phyloP scores from a whole-genome alignment of 2,329 filamentous ascomycete genomes.

The Tolypocladium amazonense region DNA sequence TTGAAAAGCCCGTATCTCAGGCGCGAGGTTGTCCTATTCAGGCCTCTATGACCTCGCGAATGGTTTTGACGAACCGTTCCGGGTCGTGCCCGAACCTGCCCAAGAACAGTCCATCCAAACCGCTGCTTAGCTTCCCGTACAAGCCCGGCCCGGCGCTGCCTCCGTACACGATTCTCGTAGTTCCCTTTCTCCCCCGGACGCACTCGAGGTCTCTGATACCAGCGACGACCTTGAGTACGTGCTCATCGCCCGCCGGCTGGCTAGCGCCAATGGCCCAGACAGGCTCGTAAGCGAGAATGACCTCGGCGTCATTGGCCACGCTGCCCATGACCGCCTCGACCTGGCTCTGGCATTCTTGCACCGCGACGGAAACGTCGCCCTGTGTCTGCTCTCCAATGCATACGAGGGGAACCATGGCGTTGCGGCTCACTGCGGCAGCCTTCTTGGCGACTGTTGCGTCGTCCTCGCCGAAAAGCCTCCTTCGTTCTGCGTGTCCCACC shows the following conservation, averaged over 20 bases:
- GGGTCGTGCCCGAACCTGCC: slow-evolving; percentile 75
- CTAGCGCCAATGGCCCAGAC: slow-evolving; percentile 79
- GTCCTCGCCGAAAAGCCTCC: slow-evolving; percentile 64
- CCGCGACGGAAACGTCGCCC: slow-evolving; percentile 43
- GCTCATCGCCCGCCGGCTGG: slow-evolving; percentile 58
- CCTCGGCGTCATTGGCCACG: slow-evolving; percentile 51
- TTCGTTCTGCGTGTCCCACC: slow-evolving; percentile 71
- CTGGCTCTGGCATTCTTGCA: slow-evolving; percentile 56
- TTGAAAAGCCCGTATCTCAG: background rate
- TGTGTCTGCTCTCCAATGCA: slow-evolving; percentile 64
- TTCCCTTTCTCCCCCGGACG: slow-evolving; percentile 38
- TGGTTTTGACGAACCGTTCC: slow-evolving; percentile 58
- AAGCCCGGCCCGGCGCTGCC: slow-evolving; percentile 74
- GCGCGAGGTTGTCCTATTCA: slow-evolving; percentile 2
- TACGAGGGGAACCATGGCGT: slow-evolving; percentile 66
- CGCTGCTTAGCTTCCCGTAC: slow-evolving; percentile 55
- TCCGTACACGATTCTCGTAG: slow-evolving; percentile 66
- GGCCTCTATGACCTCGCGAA: slow-evolving; percentile 54
- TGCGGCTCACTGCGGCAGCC: slow-evolving; percentile 54
- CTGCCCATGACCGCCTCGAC: slow-evolving; percentile 51
- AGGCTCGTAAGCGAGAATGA: slow-evolving; percentile 77
- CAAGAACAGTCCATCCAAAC: slow-evolving; percentile 71
- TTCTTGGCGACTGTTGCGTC: slow-evolving; percentile 58
- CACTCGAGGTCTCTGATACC: slow-evolving; percentile 46
- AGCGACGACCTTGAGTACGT: slow-evolving; percentile 61